phyloP scores from a whole-genome alignment of 176 grass and related monocot genomes.

The Poa annua region DNA sequence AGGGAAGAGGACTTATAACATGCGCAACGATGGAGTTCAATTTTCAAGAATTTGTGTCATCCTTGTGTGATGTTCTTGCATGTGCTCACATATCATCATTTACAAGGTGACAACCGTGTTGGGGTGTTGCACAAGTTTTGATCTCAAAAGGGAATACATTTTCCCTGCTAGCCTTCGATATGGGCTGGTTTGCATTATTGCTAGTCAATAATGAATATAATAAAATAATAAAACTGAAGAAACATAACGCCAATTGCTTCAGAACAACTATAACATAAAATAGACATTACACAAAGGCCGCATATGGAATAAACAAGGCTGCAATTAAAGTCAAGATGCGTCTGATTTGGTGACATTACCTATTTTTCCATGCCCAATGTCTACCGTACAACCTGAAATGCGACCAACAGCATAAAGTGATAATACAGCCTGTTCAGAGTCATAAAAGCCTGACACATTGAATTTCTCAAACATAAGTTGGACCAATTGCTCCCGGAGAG shows the following conservation, averaged over 20 bases:
- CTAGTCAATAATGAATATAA: slow-evolving; percentile 8
- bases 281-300: background rate
- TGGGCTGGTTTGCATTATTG: slow-evolving; percentile 29
- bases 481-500: slow-evolving; percentile 79
- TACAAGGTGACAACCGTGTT: slow-evolving; percentile 7
- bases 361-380: slow-evolving; percentile 98
- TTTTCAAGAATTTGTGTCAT: slow-evolving; percentile 32
- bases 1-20: background rate
- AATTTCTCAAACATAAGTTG: slow-evolving; percentile 99
- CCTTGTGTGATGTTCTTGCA: slow-evolving; percentile 24
- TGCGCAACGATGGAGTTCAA: slow-evolving; percentile 7
- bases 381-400: slow-evolving; percentile 93
- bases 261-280: background rate
- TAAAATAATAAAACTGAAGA: background rate
- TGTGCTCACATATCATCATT: slow-evolving; percentile 31
- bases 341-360: slow-evolving; percentile 50
- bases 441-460: slow-evolving; percentile 99
- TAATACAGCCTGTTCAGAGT: slow-evolving; percentile 92
- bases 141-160: slow-evolving; percentile 29
- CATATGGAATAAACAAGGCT: background rate
- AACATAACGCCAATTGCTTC: slow-evolving; percentile 1
- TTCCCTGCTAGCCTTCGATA: slow-evolving; percentile 36
- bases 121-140: slow-evolving; percentile 34
- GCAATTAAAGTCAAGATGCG: background rate
- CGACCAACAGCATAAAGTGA: slow-evolving; percentile 98